A percentile compares a stretch with the other conserved stretches of the same genome.
These are phyloP conservation scores for Yarrowia osloensis DNA, from an alignment of 805 yeast species.

Conservation along the genomic window DNA sequence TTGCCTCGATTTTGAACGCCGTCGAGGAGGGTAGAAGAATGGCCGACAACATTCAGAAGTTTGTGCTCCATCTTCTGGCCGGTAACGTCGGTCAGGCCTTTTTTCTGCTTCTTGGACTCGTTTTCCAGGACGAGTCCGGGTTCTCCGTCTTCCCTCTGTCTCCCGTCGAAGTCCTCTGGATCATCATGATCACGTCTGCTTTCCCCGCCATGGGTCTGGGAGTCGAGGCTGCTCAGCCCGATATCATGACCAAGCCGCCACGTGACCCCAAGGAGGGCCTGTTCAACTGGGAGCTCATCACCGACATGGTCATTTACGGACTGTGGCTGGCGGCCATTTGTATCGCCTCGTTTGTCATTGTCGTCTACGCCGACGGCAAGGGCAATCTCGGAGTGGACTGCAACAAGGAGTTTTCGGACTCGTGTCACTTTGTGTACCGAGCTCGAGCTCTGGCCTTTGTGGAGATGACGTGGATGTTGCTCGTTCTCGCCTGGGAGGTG, in stretches of 20 bases:
- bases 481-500: slow-evolving; percentile 82
- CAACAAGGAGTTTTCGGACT: slow-evolving; percentile 51
- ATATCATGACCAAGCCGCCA: slow-evolving; percentile 65
- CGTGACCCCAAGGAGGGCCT: slow-evolving; percentile 56
- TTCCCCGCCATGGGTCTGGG: slow-evolving; percentile 87
- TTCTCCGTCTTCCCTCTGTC: slow-evolving; percentile 79
- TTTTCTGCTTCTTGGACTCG: slow-evolving; percentile 69
- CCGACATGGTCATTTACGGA: slow-evolving; percentile 74
- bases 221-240: slow-evolving; percentile 63
- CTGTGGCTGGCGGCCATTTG: slow-evolving; percentile 71
- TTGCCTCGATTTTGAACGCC: slow-evolving; percentile 75
- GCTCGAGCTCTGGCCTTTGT: slow-evolving; percentile 79
- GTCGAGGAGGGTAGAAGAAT: slow-evolving; percentile 80
- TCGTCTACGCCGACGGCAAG: slow-evolving; percentile 65
- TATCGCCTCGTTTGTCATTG: slow-evolving; percentile 62
- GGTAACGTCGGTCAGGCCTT: slow-evolving; percentile 73
- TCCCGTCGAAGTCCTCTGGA: slow-evolving; percentile 80
- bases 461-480: slow-evolving; percentile 83
- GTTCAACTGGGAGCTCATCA: slow-evolving; percentile 65
- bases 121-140: slow-evolving; percentile 61
- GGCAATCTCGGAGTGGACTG: slow-evolving; percentile 69
- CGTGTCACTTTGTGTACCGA: slow-evolving; percentile 65
- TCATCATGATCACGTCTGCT: slow-evolving; percentile 74
- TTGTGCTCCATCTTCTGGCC: slow-evolving; percentile 70
- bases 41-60: slow-evolving; percentile 76